These are phyloP conservation scores for Aspergillus uvarum DNA, from an alignment of 2,329 filamentous ascomycete genomes.

Conservation along the genomic window DNA sequence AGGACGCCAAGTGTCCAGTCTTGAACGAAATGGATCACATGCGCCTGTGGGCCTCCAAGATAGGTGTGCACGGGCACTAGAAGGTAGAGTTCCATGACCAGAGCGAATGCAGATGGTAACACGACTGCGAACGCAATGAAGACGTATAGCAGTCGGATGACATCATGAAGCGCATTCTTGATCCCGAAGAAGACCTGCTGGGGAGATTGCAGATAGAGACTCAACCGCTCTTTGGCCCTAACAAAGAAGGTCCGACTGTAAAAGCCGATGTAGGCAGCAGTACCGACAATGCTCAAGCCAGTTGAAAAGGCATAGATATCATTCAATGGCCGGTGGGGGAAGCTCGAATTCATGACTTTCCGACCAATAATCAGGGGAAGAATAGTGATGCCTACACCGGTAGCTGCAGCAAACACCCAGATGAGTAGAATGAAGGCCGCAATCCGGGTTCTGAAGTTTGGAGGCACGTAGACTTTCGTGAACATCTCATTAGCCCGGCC, in stretches of 20 bases:
- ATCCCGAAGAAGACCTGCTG: conserved; percentile 27
- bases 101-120: conserved; percentile 75
- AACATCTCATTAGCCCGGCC: conserved; percentile 62
- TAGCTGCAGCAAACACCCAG: conserved; percentile 88
- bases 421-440: conserved; percentile 84
- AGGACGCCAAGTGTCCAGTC: conserved; percentile 92
- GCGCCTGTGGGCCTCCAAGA: conserved; percentile 45
- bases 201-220: conserved; percentile 32
- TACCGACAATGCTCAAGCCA: conserved; percentile 78
- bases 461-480: conserved; percentile 76
- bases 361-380: conserved; percentile 84
- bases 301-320: conserved; percentile 96
- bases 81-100: conserved; percentile 83
- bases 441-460: conserved; percentile 76
- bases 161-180: conserved; percentile 28
- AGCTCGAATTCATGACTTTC: conserved; percentile 68
- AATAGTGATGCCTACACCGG: conserved; percentile 81
- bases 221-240: conserved; percentile 25
- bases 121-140: conserved; percentile 73
- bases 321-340: conserved; percentile 75
- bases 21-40: conserved; percentile 76
- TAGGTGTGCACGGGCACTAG: conserved; percentile 84
- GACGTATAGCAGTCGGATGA: conserved; percentile 67
- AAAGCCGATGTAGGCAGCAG: conserved; percentile 61
- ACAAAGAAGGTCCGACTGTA: conserved; percentile 41